phyloP scores from a whole-genome alignment of 352 stramenopile genomes.

The Phytophthora pseudosyringae region DNA sequence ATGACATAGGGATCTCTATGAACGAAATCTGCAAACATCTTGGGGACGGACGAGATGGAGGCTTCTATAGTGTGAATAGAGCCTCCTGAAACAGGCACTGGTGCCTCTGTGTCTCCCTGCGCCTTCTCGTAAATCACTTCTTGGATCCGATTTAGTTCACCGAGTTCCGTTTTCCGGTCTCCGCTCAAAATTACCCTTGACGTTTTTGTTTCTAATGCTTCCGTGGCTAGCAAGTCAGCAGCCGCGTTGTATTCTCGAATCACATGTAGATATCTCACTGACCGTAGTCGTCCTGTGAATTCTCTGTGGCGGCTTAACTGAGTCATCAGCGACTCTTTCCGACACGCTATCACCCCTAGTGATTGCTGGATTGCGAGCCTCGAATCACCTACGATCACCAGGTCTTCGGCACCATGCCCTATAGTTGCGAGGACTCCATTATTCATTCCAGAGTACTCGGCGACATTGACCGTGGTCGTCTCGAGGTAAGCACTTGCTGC shows the following conservation, averaged over 20 bases:
- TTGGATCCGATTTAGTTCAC: too few relatives aligned
- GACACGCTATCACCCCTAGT: neutral
- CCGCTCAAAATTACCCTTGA: neutral
- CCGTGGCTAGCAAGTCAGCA: neutral
- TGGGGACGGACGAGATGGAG: too few relatives aligned
- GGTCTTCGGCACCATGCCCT: neutral
- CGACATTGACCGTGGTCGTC: conserved; percentile 26
- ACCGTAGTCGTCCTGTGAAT: neutral
- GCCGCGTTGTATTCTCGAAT: neutral
- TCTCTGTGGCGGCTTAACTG: neutral
- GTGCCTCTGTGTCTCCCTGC: too few relatives aligned
- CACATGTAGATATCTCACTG: neutral
- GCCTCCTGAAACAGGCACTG: too few relatives aligned
- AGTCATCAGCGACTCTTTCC: neutral
- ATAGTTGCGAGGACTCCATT: neutral
- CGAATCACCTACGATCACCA: neutral
- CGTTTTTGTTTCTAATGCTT: neutral
- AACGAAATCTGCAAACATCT: too few relatives aligned
- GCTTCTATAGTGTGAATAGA: too few relatives aligned
- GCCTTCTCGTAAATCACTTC: too few relatives aligned
- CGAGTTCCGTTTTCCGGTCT: neutral
- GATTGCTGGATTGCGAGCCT: neutral
- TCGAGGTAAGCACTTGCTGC: conserved; percentile 19
- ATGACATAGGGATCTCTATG: too few relatives aligned
- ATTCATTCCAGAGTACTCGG: conserved; percentile 26